A percentile compares a stretch with the other conserved stretches of the same genome.
Conservation (phyloP, 495 filamentous ascomycete species). For the Talaromyces thailandensis region DNA sequence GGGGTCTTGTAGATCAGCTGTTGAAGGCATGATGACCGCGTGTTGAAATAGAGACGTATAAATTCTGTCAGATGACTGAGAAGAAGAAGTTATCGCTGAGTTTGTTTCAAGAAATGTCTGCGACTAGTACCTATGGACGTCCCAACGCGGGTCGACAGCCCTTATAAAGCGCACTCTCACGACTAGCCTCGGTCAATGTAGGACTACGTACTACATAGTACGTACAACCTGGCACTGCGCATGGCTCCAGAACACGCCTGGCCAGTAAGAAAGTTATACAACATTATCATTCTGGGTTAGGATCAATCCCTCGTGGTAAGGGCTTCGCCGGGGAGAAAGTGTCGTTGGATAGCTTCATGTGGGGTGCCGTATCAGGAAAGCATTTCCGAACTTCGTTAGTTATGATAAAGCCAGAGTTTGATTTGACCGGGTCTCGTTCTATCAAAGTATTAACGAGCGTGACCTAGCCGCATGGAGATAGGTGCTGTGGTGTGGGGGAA, state of each 20-base stretch:
- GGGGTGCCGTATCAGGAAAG: background rate
- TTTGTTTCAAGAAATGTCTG: background rate
- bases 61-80: background rate
- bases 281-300: background rate
- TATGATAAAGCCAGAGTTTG: background rate
- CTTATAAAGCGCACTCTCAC: background rate
- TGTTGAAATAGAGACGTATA: background rate
- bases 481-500: background rate
- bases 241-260: background rate
- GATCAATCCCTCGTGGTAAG: background rate
- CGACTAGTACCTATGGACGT: background rate
- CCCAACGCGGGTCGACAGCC: no score
- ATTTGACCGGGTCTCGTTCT: background rate
- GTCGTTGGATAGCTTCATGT: background rate
- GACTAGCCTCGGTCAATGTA: background rate
- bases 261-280: background rate
- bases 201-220: background rate
- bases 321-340: background rate
- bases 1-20: slow-evolving; percentile 18
- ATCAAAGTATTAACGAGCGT: background rate
- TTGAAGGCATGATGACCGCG: slow-evolving; percentile 19
- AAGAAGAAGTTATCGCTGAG: background rate
- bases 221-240: background rate
- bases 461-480: background rate
- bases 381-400: background rate